Evolutionary conservation across 805 yeast species (phyloP).

Genomic region (Hanseniaspora mollemarum): DNA sequence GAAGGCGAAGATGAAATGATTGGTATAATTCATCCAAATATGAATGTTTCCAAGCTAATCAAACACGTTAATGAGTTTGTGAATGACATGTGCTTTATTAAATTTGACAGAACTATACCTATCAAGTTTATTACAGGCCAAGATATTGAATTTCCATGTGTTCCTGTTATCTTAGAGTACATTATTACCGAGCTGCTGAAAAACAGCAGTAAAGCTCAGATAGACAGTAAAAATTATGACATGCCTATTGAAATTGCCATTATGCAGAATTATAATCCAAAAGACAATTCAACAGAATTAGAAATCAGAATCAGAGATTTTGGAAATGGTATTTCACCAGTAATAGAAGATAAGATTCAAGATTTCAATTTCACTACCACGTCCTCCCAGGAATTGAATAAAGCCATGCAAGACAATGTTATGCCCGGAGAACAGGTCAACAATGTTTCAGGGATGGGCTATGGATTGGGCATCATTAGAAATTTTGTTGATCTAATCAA

Average conservation of each 20-base stretch:
- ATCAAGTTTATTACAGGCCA: slow-evolving; percentile 47
- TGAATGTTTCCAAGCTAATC: slow-evolving; percentile 55
- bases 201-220: slow-evolving; percentile 78
- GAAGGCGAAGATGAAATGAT: slow-evolving; percentile 35
- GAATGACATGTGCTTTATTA: slow-evolving; percentile 68
- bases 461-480: slow-evolving; percentile 76
- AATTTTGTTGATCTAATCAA: slow-evolving; percentile 58
- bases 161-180: slow-evolving; percentile 80
- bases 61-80: slow-evolving; percentile 59
- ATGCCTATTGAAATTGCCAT: slow-evolving; percentile 40
- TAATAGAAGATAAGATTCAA: slow-evolving; percentile 54
- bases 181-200: slow-evolving; percentile 76
- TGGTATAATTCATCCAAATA: slow-evolving; percentile 56
- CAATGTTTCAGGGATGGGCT: slow-evolving; percentile 87
- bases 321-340: slow-evolving; percentile 79
- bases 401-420: slow-evolving; percentile 40
- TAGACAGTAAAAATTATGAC: slow-evolving; percentile 43
- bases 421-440: slow-evolving; percentile 62
- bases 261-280: slow-evolving; percentile 25
- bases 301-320: slow-evolving; percentile 71
- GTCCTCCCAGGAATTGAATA: slow-evolving; percentile 43
- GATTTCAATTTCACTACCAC: slow-evolving; percentile 81
- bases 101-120: slow-evolving; percentile 65
- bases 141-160: slow-evolving; percentile 61
- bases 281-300: slow-evolving; percentile 32